Conservation (phyloP, 169 alveolate genomes). For the Perkinsus marinus region DNA sequence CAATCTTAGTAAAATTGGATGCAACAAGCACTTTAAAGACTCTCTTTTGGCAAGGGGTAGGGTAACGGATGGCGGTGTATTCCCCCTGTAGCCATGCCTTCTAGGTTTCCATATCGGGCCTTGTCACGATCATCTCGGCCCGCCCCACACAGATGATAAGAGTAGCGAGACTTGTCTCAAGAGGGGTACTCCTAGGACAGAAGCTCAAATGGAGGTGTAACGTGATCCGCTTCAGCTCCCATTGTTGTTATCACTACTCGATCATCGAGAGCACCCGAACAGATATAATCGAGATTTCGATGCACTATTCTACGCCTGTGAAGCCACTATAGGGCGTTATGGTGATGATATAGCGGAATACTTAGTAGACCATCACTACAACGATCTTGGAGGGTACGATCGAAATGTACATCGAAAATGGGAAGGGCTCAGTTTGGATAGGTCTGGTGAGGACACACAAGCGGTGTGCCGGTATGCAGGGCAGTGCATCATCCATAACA, state of each 20-base stretch:
- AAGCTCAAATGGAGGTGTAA: background rate
- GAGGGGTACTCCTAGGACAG: background rate
- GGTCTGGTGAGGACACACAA: no score
- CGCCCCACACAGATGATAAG: background rate
- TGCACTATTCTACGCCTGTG: background rate
- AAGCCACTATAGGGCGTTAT: background rate
- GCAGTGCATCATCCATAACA: no score
- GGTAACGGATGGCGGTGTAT: background rate
- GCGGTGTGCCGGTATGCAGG: no score
- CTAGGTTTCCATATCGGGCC: background rate
- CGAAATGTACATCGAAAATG: no score
- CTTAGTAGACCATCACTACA: background rate
- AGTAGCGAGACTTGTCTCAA: background rate
- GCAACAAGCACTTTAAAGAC: background rate
- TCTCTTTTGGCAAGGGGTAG: background rate
- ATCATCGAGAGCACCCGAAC: no score
- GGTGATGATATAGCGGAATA: background rate
- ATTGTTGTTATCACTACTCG: background rate
- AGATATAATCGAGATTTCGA: background rate
- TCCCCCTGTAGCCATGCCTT: no score
- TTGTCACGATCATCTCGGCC: background rate
- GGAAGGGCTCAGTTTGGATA: no score
- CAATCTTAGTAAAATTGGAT: background rate
- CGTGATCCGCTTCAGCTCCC: background rate
- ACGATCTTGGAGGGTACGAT: background rate